Evolutionary conservation across 2,329 filamentous ascomycete genomes (phyloP).

Genomic region (Arthrobotrys iridis): DNA sequence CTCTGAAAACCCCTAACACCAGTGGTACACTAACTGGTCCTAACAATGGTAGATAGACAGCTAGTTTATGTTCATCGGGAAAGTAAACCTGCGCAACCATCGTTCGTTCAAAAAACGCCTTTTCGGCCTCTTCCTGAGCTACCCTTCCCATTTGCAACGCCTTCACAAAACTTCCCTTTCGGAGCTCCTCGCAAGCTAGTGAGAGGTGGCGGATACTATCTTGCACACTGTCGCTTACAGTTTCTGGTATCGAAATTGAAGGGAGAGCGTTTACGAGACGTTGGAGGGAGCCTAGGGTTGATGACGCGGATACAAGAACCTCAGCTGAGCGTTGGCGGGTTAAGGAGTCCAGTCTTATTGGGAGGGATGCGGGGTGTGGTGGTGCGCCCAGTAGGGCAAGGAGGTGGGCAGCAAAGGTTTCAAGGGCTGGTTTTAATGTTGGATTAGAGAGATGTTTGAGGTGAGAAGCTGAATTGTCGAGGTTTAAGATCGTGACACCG

Average conservation of each 20-base stretch:
- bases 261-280: constrained; percentile 83
- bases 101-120: constrained; percentile 96
- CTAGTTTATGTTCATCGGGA: constrained; percentile 97
- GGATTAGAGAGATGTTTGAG: constrained; percentile 70
- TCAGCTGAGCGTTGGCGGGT: constrained; percentile 86
- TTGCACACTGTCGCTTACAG: constrained; percentile 84
- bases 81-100: constrained; percentile 99
- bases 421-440: constrained; percentile 79
- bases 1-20: constrained; percentile 82
- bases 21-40: constrained; percentile 91
- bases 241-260: constrained; percentile 88
- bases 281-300: constrained; percentile 90
- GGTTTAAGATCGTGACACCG: constrained; percentile 75
- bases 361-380: constrained; percentile 78
- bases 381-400: constrained; percentile 87
- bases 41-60: constrained; percentile 90
- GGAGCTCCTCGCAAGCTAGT: constrained; percentile 77
- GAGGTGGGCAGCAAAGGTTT: constrained; percentile 90
- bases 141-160: constrained; percentile 83
- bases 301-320: constrained; percentile 86
- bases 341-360: constrained; percentile 83
- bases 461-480: constrained; percentile 60
- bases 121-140: constrained; percentile 88
- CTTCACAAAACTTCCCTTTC: constrained; percentile 69
- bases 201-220: constrained; percentile 81